Evolutionary conservation across 73 alveolate genomes (phyloP).

Genomic region (Paramecium primaurelia): DNA sequence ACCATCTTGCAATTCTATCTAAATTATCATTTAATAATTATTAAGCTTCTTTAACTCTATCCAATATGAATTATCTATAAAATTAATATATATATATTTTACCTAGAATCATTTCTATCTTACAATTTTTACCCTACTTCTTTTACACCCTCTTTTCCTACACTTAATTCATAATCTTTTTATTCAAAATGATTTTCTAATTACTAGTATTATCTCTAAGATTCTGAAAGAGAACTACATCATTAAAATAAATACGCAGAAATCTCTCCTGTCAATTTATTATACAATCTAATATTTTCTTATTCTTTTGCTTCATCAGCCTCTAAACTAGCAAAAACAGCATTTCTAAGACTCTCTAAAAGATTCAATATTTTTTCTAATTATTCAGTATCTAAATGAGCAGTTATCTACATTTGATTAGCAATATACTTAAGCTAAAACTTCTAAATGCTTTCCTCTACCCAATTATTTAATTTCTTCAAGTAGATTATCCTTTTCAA

Average conservation of each 20-base stretch:
- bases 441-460: slow-evolving; percentile 12
- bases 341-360: neutral
- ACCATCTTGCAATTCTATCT: slow-evolving; percentile 23
- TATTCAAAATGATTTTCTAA: neutral
- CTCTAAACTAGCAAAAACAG: neutral
- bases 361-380: neutral
- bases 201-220: neutral
- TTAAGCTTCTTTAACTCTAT: neutral
- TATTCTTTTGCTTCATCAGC: slow-evolving; percentile 18
- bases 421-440: neutral
- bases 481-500: neutral
- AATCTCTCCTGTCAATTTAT: neutral
- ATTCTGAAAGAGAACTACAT: neutral
- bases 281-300: neutral
- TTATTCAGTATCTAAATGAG: slow-evolving; percentile 9
- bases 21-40: neutral
- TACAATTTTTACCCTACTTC: neutral
- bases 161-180: neutral
- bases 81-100: neutral
- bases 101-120: slow-evolving; percentile 7
- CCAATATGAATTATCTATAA: neutral
- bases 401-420: neutral
- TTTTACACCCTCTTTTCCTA: neutral
- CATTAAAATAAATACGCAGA: neutral
- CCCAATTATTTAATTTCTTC: neutral